Percentiles rank a stretch among this genome's conserved stretches.
phyloP scores from a whole-genome alignment of 1,284 basidiomycete genomes.

The Cutaneotrichosporon cyanovorans region DNA sequence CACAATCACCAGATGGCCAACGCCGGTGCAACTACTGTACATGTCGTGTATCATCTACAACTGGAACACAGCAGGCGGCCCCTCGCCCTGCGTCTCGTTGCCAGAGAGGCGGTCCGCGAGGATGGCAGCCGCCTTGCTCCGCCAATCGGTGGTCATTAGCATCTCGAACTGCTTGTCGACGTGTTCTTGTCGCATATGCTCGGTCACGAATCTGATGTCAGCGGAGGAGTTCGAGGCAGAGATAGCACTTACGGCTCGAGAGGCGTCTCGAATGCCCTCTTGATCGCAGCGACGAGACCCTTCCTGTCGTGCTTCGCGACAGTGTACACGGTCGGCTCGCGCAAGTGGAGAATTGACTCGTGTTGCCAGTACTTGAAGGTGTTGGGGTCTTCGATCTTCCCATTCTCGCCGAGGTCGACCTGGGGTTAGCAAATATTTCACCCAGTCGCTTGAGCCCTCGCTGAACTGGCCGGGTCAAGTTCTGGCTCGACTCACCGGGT shows the following conservation, averaged over 20 bases:
- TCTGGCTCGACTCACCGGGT: neutral
- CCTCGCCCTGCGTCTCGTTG: conserved; percentile 4
- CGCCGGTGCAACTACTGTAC: too few species aligned
- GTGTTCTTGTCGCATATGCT: conserved; percentile 11
- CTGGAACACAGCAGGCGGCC: conserved; percentile 4
- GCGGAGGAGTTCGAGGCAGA: too few species aligned
- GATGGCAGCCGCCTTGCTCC: conserved; percentile 7
- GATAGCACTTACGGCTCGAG: conserved; percentile 15
- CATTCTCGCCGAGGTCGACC: neutral
- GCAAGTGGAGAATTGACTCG: conserved; percentile 2
- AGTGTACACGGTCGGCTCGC: conserved; percentile 18
- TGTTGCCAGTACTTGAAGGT: neutral
- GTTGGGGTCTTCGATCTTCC: neutral
- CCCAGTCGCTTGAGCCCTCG: too few species aligned
- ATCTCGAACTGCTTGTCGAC: conserved; percentile 16
- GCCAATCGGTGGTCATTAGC: conserved; percentile 19
- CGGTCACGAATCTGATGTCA: too few species aligned
- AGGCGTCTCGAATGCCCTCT: conserved; percentile 12
- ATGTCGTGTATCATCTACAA: conserved; percentile 6
- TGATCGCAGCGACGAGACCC: conserved; percentile 18
- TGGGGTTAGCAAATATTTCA: neutral
- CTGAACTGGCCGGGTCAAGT: too few species aligned
- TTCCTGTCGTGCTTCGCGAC: conserved; percentile 20
- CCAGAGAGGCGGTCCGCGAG: conserved; percentile 6
- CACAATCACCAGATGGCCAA: too few species aligned